phyloP scores from a whole-genome alignment of 1,284 basidiomycete genomes.

The Ceratobasidium papillatum region DNA sequence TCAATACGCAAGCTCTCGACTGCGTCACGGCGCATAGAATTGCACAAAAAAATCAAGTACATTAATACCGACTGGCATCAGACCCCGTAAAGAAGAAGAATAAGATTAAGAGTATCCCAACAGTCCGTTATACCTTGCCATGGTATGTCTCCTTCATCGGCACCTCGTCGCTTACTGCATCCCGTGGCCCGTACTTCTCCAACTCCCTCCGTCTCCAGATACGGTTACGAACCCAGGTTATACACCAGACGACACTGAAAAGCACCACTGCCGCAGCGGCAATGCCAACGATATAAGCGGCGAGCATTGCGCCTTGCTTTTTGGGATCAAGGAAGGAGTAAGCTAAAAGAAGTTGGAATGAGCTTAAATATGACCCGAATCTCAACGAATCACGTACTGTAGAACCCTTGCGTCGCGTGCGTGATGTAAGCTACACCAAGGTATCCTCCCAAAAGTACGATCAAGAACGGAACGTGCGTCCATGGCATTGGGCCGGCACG shows the following conservation, averaged over 20 bases:
- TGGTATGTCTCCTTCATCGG: background rate
- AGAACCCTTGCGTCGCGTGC: slow-evolving; percentile 65
- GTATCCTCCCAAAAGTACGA: slow-evolving; percentile 65
- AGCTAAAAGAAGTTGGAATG: slow-evolving; percentile 48
- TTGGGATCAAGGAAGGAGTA: slow-evolving; percentile 61
- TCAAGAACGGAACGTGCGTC: slow-evolving; percentile 59
- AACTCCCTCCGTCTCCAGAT: slow-evolving; percentile 20
- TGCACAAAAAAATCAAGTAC: background rate
- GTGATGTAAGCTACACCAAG: slow-evolving; percentile 74
- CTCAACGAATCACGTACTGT: slow-evolving; percentile 58
- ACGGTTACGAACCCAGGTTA: slow-evolving; percentile 45
- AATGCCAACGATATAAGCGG: slow-evolving; percentile 66
- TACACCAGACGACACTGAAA: slow-evolving; percentile 53
- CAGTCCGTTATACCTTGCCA: slow-evolving; percentile 15
- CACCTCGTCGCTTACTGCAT: slow-evolving; percentile 19
- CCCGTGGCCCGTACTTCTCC: slow-evolving; percentile 23
- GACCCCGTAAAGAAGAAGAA: background rate
- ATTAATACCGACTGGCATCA: background rate
- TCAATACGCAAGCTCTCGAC: too few relatives aligned
- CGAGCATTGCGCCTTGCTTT: slow-evolving; percentile 53
- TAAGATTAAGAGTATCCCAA: background rate
- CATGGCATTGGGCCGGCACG: slow-evolving; percentile 63
- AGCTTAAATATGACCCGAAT: background rate
- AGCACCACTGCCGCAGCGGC: slow-evolving; percentile 57
- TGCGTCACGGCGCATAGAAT: background rate